These are phyloP conservation scores for Chimonanthus salicifolius DNA, from an alignment of 164 flowering plant genomes.

Conservation along the genomic window DNA sequence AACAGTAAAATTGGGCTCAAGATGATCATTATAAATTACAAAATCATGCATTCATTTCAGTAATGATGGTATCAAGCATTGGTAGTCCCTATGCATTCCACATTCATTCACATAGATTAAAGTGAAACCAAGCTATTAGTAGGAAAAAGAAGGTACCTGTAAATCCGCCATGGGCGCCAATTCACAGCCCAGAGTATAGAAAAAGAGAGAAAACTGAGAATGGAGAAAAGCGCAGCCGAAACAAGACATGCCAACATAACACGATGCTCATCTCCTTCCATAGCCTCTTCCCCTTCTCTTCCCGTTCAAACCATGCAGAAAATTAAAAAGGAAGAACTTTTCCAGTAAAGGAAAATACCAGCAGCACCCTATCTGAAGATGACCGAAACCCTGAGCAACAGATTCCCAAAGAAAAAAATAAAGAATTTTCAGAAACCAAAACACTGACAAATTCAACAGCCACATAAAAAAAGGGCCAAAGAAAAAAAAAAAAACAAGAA, in stretches of 20 bases:
- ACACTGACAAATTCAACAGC: not conserved
- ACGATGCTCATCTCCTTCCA: conserved; percentile 60
- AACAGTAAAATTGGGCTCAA: not conserved
- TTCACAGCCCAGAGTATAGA: conserved; percentile 90
- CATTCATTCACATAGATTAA: not conserved
- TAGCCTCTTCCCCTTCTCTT: conserved; percentile 32
- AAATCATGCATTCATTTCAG: too few species aligned
- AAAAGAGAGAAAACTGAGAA: conserved; percentile 61
- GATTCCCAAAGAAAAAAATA: not conserved
- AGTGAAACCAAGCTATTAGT: not conserved
- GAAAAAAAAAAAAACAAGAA: not conserved
- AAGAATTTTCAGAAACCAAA: not conserved
- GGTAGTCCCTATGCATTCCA: not conserved
- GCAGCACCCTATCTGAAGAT: conserved; percentile 4
- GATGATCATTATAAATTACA: not conserved
- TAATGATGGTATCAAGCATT: not conserved
- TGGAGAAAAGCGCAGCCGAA: conserved; percentile 70
- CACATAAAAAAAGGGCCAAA: not conserved
- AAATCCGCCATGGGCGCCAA: conserved; percentile 99
- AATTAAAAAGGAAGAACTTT: too few species aligned
- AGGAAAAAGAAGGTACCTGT: conserved; percentile 46
- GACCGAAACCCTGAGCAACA: conserved; percentile 1
- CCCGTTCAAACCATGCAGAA: conserved; percentile 31
- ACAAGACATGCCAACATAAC: conserved; percentile 65
- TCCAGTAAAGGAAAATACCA: conserved; percentile 5